Evolutionary conservation across 208 protist species (phyloP), one percentile per base, ranked within the genome.

Genomic region (Crithidia mellificae): DNA sequence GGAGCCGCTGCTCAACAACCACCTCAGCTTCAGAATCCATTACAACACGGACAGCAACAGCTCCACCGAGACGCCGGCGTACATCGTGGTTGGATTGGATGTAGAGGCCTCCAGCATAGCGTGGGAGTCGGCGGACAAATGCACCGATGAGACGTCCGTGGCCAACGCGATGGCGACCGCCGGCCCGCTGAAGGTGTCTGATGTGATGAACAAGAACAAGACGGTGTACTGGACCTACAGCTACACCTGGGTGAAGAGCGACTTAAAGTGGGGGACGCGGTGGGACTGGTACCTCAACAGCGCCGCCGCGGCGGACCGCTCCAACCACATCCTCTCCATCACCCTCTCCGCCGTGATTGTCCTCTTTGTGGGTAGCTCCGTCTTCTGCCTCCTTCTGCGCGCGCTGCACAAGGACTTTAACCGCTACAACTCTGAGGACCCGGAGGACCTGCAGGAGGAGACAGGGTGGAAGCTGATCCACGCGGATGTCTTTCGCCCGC

Each of bases 391-490:
- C 25, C 90, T 99, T 62, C 80, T 98, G 67, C 88, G 98, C 11
- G 97, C 97, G 1, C 83, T 99, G 25, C 93, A 97, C 69, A 88
- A 89, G 54, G 98, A 99, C 77, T 94, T 99, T 43, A 83, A 90
- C 49, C 81, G 90, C 32, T 99, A 99, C 82, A 98, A 89, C 64
- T 65, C 74, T 17, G 57, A 69, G 47, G 78, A 89, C 68, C 62
- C 68, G 0, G 82, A 86, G 7, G 88, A 90, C 17, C 63, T 90
- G 65, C 83, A 89, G 63, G 90, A 96, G 62, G 90, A 96, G 62
- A 89, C 82, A 11, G 90, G 90, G 12, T 99, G 98, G 98, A 99
- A 99, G 86, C 94, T 99, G 9, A 74, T 99, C 11, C 90, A 98
- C 80, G 98, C 94, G 14, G 98, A 99, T 76, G 97, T 99, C 2